phyloP scores from a whole-genome alignment of 805 yeast species.

The Cyberlindnera amylophila region DNA sequence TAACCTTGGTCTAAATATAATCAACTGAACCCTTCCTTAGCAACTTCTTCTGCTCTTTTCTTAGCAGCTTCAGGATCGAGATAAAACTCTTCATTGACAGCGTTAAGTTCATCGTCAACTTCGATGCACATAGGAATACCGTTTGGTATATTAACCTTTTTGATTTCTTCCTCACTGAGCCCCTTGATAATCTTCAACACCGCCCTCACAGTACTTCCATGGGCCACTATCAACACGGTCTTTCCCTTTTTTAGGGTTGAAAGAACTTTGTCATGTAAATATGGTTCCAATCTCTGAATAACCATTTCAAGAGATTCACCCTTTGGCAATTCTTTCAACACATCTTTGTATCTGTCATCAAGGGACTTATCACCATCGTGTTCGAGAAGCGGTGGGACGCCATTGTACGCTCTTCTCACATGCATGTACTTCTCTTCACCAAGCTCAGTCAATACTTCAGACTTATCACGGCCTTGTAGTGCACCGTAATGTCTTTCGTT shows the following conservation, averaged over 20 bases:
- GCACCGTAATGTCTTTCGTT: conserved; percentile 85
- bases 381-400: conserved; percentile 54
- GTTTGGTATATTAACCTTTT: conserved; percentile 75
- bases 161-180: conserved; percentile 64
- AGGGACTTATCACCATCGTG: conserved; percentile 34
- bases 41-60: conserved; percentile 75
- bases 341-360: conserved; percentile 36
- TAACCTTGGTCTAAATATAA: no score
- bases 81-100: conserved; percentile 56
- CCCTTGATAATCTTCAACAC: conserved; percentile 63
- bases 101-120: conserved; percentile 48
- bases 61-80: conserved; percentile 79
- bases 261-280: conserved; percentile 47
- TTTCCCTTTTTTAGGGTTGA: conserved; percentile 48
- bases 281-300: conserved; percentile 59
- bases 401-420: conserved; percentile 77
- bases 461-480: conserved; percentile 75
- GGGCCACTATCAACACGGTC: conserved; percentile 68
- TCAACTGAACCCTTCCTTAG: conserved; percentile 57
- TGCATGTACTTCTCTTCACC: conserved; percentile 74
- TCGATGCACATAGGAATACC: conserved; percentile 76
- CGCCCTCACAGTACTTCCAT: conserved; percentile 80
- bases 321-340: conserved; percentile 48
- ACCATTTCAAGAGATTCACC: conserved; percentile 77
- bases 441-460: conserved; percentile 55